phyloP scores from a whole-genome alignment of 2,329 filamentous ascomycete genomes.

The Fusarium hostae region DNA sequence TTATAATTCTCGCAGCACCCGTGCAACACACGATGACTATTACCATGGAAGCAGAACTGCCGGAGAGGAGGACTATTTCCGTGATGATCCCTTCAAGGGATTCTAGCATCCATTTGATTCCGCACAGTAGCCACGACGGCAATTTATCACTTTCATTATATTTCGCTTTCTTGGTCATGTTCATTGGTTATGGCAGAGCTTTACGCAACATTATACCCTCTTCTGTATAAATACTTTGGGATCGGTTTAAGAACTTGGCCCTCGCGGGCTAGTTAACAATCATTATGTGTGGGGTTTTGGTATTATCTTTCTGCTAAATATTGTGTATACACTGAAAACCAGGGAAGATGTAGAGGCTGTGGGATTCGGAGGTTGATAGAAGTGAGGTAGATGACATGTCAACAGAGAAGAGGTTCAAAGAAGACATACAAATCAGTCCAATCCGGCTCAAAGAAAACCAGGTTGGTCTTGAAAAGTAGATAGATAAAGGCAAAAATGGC shows the following conservation, averaged over 20 bases:
- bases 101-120: constrained; percentile 57
- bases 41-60: constrained; percentile 59
- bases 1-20: constrained; percentile 58
- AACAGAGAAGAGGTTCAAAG: not conserved
- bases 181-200: constrained; percentile 16
- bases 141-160: constrained; percentile 19
- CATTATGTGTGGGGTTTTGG: constrained; percentile 31
- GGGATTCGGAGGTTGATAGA: not conserved
- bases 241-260: constrained; percentile 4
- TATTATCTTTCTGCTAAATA: not conserved
- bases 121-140: constrained; percentile 17
- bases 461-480: not conserved
- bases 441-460: not conserved
- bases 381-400: not conserved
- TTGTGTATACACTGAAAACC: constrained; percentile 16
- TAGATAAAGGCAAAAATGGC: constrained; percentile 12
- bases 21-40: constrained; percentile 58
- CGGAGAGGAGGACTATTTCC: constrained; percentile 66
- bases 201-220: constrained; percentile 39
- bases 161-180: constrained; percentile 26
- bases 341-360: not conserved
- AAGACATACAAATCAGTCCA: not conserved
- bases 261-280: constrained; percentile 15
- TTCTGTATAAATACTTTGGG: constrained; percentile 39
- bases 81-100: constrained; percentile 71